These are phyloP conservation scores for Kazachstania viticola DNA, from an alignment of 805 yeast genomes.

Conservation along the genomic window DNA sequence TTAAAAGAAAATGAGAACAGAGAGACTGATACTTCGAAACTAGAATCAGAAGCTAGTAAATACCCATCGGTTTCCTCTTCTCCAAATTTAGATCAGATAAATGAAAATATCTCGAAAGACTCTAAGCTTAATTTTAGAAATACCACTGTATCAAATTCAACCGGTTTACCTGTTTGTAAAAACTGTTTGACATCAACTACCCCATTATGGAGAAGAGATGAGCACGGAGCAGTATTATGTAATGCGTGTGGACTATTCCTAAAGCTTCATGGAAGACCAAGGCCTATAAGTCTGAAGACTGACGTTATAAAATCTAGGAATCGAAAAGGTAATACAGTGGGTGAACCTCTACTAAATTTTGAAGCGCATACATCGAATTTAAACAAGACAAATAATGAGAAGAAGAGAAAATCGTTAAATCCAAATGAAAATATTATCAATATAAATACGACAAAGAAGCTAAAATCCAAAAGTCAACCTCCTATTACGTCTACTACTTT, in stretches of 20 bases:
- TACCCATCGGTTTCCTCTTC: neutral
- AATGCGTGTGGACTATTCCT: constrained; percentile 89
- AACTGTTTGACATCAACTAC: constrained; percentile 90
- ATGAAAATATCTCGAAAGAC: neutral
- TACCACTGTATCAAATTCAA: neutral
- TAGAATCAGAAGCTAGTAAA: too few species aligned
- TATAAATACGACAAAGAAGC: too few species aligned
- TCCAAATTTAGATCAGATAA: neutral
- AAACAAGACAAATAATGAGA: too few species aligned
- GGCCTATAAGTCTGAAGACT: constrained; percentile 85
- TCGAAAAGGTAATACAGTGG: constrained; percentile 45
- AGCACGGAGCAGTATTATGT: constrained; percentile 79
- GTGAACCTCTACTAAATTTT: too few species aligned
- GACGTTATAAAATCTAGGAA: constrained; percentile 88
- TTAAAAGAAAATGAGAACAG: too few species aligned
- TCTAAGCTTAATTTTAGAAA: neutral
- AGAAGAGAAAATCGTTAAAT: too few species aligned
- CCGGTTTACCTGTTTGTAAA: constrained; percentile 78
- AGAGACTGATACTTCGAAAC: too few species aligned
- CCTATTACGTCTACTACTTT: too few species aligned
- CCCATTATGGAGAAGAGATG: constrained; percentile 92
- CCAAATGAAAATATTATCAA: too few species aligned
- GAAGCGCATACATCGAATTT: too few species aligned
- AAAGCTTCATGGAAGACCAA: constrained; percentile 82
- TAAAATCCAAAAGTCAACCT: too few species aligned